Conservation (phyloP, 1,284 basidiomycete species). For the Puccinia horiana region DNA sequence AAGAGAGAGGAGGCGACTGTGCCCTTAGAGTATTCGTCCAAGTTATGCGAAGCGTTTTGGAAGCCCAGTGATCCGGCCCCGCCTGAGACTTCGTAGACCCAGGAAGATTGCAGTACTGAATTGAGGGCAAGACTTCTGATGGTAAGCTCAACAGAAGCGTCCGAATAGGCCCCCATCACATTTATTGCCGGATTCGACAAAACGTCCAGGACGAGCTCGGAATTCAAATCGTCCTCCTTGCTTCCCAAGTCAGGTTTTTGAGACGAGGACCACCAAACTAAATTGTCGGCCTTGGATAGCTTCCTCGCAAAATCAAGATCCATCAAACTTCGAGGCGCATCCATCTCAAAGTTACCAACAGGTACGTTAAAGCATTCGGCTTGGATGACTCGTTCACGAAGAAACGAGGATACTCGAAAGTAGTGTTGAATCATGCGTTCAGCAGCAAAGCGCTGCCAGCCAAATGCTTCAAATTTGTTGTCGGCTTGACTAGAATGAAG, state of each 20-base stretch:
- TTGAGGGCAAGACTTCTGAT: slow-evolving; percentile 91
- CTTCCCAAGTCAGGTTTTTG: slow-evolving; percentile 92
- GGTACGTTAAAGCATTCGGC: slow-evolving; percentile 92
- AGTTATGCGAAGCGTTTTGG: slow-evolving; percentile 83
- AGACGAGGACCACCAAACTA: slow-evolving; percentile 94
- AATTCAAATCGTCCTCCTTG: slow-evolving; percentile 72
- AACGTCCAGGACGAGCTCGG: slow-evolving; percentile 64
- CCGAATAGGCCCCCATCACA: slow-evolving; percentile 82
- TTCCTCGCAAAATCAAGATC: slow-evolving; percentile 90
- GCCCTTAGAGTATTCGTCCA: slow-evolving; percentile 84
- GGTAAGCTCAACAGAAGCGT: slow-evolving; percentile 87
- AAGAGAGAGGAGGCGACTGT: slow-evolving; percentile 75
- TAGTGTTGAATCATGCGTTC: slow-evolving; percentile 79
- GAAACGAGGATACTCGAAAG: slow-evolving; percentile 74
- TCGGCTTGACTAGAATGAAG: slow-evolving; percentile 75
- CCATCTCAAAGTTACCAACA: slow-evolving; percentile 74
- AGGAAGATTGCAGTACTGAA: slow-evolving; percentile 86
- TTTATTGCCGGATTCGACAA: slow-evolving; percentile 82
- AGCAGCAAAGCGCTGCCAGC: slow-evolving; percentile 66
- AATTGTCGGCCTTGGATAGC: slow-evolving; percentile 79
- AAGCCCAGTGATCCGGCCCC: slow-evolving; percentile 77
- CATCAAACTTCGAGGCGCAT: slow-evolving; percentile 80
- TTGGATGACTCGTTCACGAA: slow-evolving; percentile 76
- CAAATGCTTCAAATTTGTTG: slow-evolving; percentile 74
- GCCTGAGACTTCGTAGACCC: slow-evolving; percentile 96